A percentile compares a stretch with the other conserved stretches of the same genome.
Conservation (phyloP, 148 eudicot genomes). For the Rhododendron molle region DNA sequence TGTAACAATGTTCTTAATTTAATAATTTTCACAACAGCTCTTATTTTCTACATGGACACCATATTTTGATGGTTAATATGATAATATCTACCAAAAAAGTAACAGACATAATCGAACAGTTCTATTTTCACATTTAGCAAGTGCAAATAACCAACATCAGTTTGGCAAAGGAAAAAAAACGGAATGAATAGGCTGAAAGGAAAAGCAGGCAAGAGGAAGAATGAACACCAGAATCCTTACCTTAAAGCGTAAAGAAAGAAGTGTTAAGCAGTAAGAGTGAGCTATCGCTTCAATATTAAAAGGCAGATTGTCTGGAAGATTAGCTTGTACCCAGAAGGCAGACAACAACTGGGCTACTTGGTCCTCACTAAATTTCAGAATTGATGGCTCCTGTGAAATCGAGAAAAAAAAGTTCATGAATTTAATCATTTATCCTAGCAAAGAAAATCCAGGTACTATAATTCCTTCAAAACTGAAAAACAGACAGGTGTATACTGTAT, state of each 20-base stretch:
- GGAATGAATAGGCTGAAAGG: background rate
- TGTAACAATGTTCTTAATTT: background rate
- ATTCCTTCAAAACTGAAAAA: background rate
- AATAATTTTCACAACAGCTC: background rate
- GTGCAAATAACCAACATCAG: background rate
- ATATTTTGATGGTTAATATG: background rate
- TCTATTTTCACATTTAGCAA: background rate
- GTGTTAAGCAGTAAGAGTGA: constrained; percentile 80
- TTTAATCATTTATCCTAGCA: background rate
- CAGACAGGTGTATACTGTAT: background rate
- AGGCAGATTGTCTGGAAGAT: constrained; percentile 76
- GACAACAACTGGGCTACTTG: constrained; percentile 77
- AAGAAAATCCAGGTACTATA: background rate
- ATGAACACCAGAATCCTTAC: constrained; percentile 29
- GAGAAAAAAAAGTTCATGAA: constrained; percentile 1
- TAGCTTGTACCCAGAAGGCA: constrained; percentile 84
- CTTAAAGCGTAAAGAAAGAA: constrained; percentile 61
- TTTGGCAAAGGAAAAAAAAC: background rate
- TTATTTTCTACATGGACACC: background rate
- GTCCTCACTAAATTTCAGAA: constrained; percentile 75
- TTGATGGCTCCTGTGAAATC: constrained; percentile 52
- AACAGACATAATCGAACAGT: background rate
- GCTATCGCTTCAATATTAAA: constrained; percentile 82
- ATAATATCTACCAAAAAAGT: background rate
- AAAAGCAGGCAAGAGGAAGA: constrained; percentile 1